A percentile compares a stretch with the other conserved stretches of the same genome.
These are phyloP conservation scores for Phytopythium kandeliae DNA, from an alignment of 352 stramenopile genomes.

Conservation along the genomic window DNA sequence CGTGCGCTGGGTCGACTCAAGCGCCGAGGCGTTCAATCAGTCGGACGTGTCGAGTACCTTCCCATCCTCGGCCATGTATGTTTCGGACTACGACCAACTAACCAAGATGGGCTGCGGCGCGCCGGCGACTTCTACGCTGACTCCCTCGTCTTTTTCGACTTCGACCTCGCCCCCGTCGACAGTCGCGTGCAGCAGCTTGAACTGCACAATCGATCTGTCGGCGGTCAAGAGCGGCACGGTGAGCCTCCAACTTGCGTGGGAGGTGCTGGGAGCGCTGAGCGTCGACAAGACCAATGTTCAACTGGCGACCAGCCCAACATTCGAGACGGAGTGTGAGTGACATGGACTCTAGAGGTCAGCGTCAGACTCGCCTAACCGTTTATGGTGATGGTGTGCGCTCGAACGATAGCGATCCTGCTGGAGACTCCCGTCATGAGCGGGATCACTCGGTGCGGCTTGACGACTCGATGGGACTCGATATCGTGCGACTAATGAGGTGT, in stretches of 20 bases:
- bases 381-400: not conserved
- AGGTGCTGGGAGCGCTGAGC: slow-evolving; percentile 69
- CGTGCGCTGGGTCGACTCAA: slow-evolving; percentile 68
- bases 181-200: slow-evolving; percentile 33
- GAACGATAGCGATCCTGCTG: slow-evolving; percentile 32
- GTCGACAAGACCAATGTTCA: slow-evolving; percentile 72
- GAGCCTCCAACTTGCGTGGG: slow-evolving; percentile 71
- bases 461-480: not conserved
- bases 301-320: slow-evolving; percentile 44
- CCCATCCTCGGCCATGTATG: slow-evolving; percentile 40
- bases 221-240: slow-evolving; percentile 14
- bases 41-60: slow-evolving; percentile 21
- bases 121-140: not conserved
- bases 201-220: slow-evolving; percentile 6
- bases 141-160: not conserved
- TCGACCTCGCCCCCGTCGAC: slow-evolving; percentile 10
- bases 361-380: not conserved
- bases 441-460: slow-evolving; percentile 33
- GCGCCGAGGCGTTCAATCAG: not conserved
- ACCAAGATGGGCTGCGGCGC: slow-evolving; percentile 47
- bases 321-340: slow-evolving; percentile 24
- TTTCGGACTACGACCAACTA: slow-evolving; percentile 28
- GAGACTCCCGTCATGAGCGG: slow-evolving; percentile 36
- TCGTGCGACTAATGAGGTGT: not conserved
- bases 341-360: too few species aligned